phyloP scores from a whole-genome alignment of 768 basidiomycete species.

The Erythrobasidium yunnanense region DNA sequence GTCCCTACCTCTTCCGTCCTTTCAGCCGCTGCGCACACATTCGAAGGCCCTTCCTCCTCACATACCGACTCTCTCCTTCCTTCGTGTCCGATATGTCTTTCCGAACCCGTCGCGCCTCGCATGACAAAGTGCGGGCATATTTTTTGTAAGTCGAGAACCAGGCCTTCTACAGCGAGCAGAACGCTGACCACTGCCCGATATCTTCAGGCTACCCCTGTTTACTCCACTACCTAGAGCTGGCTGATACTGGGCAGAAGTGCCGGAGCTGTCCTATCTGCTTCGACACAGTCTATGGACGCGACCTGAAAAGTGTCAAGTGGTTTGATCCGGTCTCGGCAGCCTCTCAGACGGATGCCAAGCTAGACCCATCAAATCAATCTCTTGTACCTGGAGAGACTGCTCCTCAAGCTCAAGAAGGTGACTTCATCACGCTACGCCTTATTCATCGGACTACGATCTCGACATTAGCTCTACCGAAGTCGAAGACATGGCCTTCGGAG shows the following conservation, averaged over 20 bases:
- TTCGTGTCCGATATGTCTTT: conserved; percentile 84
- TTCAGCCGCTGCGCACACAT: conserved; percentile 50
- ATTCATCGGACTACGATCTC: conserved; percentile 89
- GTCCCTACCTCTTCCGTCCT: conserved; percentile 72
- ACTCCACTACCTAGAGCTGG: conserved; percentile 36
- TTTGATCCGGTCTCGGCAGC: conserved; percentile 47
- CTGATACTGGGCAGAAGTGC: conserved; percentile 51
- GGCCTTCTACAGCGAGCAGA: too few species aligned
- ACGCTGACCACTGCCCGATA: neutral
- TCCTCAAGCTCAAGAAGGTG: conserved; percentile 5
- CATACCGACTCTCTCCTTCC: conserved; percentile 9
- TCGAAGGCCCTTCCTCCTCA: conserved; percentile 15
- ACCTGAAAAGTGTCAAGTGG: conserved; percentile 90
- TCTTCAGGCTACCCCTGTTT: conserved; percentile 27
- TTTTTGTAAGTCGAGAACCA: conserved; percentile 59
- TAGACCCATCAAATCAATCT: neutral
- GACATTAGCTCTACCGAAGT: conserved; percentile 84
- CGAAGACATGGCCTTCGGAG: conserved; percentile 86
- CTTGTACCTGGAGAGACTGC: neutral
- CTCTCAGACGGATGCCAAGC: conserved; percentile 7
- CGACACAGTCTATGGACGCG: conserved; percentile 77
- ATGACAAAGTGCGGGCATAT: conserved; percentile 92
- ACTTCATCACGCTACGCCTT: conserved; percentile 64
- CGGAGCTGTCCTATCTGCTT: conserved; percentile 91
- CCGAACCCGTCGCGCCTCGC: conserved; percentile 73